Base-by-base conservation (phyloP, 1,139 yeast genomes). In the Nematodospora anomalae region DNA sequence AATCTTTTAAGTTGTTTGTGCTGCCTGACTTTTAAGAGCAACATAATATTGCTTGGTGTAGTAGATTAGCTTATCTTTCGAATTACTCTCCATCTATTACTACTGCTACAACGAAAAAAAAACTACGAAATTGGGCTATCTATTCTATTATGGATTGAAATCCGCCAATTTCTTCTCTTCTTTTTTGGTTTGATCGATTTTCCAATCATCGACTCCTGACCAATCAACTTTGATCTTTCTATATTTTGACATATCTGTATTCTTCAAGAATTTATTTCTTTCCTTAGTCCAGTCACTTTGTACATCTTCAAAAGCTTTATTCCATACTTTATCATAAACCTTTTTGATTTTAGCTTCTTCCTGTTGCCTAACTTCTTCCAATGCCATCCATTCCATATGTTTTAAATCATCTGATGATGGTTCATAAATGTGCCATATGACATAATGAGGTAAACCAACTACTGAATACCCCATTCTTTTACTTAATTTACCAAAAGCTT, bases 361-460 rank as follows among this genome's bases (percentile, higher is more conserved):
- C 45, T 75, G 68, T 51, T 77, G 80, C 46, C 94, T 76, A 40
- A 79, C 80, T 58, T 88, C 96, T 60, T 88, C 96, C 52, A 85
- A 78, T 1, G 95, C 96, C 95, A 88, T 85, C 95, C 95, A 87
- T 57, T 85, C 95, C 96, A 88, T 88, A 57, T 88, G 95, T 62
- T 86, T 83, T 62, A 85, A 69, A 64, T 86, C 95, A 52, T 85
- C 95, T 3, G 81, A 73, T 6, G 90, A 82, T 14, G 96, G 95
- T 60, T 87, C 96, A 59, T 86, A 87, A 43, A 87, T 83, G 58
- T 87, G 96, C 96, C 96, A 87, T 44, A 87, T 83, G 29, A 86
- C 92, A 56, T 88, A 87, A 62, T 87, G 95, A 5, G 96, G 95
- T 48, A 87, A 68, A 0, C 96, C 96, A 36, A 80, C 78, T 13